Base-by-base conservation (phyloP, 1,139 yeast genomes). In the Yamadazyma mexicana region DNA sequence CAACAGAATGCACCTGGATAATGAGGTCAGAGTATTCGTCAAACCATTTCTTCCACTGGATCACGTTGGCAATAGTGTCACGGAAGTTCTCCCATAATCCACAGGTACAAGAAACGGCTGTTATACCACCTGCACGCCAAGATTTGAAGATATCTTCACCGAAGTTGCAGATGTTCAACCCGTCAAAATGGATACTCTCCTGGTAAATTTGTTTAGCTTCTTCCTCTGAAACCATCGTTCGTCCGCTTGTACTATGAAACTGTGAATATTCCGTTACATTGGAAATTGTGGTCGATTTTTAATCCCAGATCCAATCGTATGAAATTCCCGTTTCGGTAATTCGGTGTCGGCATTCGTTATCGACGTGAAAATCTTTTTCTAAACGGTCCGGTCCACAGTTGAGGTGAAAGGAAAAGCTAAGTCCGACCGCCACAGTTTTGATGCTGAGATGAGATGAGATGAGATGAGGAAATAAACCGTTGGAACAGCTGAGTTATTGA, bases 21-120 rank as follows among this genome's bases (percentile, higher is more conserved):
- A 46, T 46, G 27, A 46, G 37, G 24, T 46, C 47, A 9, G 41
- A 24, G 25, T 41, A 46, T 24, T 46, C 46, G 24, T 46, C 50
- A 31, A 46, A 46, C 50, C 50, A 46, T 37, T 41, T 42, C 28
- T 46, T 46, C 50, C 50, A 46, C 34, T 46, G 47, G n/a, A 46
- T 43, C 10, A 46, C 43, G 20, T 46, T 41, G 10, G 42, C 44
- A 20, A 46, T 44, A 12, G 49, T 33, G 17, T 41, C 47, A n/a
- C 39, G 35, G 36, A 46, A 46, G 32, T 45, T 45, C 22, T 46
- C 50, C 50, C 50, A 46, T 26, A 46, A 34, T 9, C 47, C 47
- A 41, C 47, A 43, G 7, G 50, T 46, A 32, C 46, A 43, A 11
- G 49, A 45, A 6, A 46, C 49, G 27, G 48, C 49, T 9, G 49